A percentile compares a stretch with the other conserved stretches of the same genome.
Conservation (phyloP, 768 basidiomycete species). For the Psilocybe tampanensis region DNA sequence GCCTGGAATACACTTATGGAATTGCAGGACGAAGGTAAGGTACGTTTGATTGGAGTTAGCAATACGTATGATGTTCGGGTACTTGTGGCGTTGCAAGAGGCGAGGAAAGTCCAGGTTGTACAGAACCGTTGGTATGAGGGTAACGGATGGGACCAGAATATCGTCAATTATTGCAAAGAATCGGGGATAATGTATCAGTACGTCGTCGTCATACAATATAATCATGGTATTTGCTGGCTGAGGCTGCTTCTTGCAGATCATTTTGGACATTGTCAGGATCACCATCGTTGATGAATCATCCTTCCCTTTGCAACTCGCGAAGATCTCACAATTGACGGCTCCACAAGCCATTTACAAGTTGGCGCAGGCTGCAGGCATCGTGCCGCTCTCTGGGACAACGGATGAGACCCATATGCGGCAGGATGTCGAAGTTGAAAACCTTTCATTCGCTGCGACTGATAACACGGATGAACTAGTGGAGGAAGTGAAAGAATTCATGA, state of each 20-base stretch:
- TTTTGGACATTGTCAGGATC: constrained; percentile 91
- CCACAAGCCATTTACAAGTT: constrained; percentile 72
- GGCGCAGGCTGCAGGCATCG: constrained; percentile 65
- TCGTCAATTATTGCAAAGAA: constrained; percentile 64
- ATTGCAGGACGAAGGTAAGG: constrained; percentile 67
- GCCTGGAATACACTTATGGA: constrained; percentile 68
- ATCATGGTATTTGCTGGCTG: too few species aligned
- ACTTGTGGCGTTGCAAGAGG: constrained; percentile 53
- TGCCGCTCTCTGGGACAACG: constrained; percentile 78
- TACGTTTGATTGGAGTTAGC: constrained; percentile 71
- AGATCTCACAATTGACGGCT: constrained; percentile 52
- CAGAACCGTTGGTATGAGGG: constrained; percentile 88
- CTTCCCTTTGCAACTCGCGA: constrained; percentile 44
- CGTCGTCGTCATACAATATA: too few species aligned
- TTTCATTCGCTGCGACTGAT: constrained; percentile 19
- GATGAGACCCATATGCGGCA: constrained; percentile 61
- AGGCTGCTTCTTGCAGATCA: constrained; percentile 60
- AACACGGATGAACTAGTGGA: constrained; percentile 12
- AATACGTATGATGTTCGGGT: constrained; percentile 70
- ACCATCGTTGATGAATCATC: constrained; percentile 57
- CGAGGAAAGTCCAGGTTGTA: constrained; percentile 68
- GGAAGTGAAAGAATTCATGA: constrained; percentile 14
- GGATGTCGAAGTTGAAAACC: constrained; percentile 46
- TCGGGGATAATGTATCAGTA: constrained; percentile 77
- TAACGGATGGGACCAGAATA: constrained; percentile 72